Percentiles rank a stretch among this genome's conserved stretches.
phyloP scores from a whole-genome alignment of 176 grass and related monocot species.

The Oryza australiensis region DNA sequence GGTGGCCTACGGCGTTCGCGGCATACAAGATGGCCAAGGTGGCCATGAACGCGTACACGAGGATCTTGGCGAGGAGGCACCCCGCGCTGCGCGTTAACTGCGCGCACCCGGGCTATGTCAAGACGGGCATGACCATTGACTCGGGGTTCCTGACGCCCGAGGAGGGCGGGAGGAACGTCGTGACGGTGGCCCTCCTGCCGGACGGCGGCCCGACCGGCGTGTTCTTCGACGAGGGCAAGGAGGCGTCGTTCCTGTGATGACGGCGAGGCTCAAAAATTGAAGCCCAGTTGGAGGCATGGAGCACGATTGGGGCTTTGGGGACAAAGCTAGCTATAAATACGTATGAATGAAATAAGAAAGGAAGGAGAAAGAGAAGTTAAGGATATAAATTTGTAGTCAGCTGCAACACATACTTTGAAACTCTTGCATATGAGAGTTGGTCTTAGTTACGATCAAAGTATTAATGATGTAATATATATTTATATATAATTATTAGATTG shows the following conservation, averaged over 20 bases:
- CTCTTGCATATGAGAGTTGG: too few species aligned
- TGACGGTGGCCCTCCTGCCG: constrained; percentile 44
- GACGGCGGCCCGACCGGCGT: constrained; percentile 29
- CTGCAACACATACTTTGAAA: too few species aligned
- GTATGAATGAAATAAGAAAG: too few species aligned
- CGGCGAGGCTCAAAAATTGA: too few species aligned
- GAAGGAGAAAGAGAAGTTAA: too few species aligned
- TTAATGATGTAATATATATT: too few species aligned
- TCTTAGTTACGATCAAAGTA: too few species aligned
- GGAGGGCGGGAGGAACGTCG: constrained; percentile 49
- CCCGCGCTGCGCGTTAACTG: constrained; percentile 50
- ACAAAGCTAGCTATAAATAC: too few species aligned
- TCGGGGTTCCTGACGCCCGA: constrained; percentile 38
- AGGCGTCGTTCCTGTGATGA: constrained; percentile 29
- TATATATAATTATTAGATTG: too few species aligned
- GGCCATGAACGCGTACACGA: constrained; percentile 49
- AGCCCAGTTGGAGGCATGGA: too few species aligned
- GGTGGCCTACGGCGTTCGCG: constrained; percentile 18
- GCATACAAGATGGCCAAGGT: constrained; percentile 64
- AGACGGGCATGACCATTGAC: constrained; percentile 49
- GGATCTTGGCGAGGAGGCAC: constrained; percentile 48
- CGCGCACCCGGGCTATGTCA: constrained; percentile 47
- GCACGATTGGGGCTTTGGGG: too few species aligned
- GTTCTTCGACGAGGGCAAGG: constrained; percentile 21
- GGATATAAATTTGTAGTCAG: too few species aligned